These are phyloP conservation scores for Solanum verrucosum DNA, from an alignment of 257 asterid species.

Conservation along the genomic window DNA sequence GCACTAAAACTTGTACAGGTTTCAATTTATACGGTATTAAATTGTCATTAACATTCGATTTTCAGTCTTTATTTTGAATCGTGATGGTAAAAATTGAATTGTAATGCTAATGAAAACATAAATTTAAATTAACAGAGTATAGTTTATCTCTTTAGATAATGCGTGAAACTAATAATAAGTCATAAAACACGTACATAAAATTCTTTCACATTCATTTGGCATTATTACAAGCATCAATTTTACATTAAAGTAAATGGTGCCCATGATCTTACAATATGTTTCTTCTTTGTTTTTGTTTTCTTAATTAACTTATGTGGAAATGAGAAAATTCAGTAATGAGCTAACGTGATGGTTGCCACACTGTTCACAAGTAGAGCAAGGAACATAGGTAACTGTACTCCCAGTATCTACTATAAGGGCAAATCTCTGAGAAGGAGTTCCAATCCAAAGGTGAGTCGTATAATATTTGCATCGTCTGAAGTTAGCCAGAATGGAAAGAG, in stretches of 20 bases:
- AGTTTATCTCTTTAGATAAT: too few species aligned
- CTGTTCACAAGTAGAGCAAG: constrained; percentile 76
- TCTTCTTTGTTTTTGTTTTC: neutral
- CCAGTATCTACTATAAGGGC: constrained; percentile 93
- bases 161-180: neutral
- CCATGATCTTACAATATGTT: neutral
- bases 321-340: neutral
- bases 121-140: neutral
- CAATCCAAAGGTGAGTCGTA: constrained; percentile 85
- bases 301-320: neutral
- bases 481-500: neutral
- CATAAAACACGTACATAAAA: neutral
- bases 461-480: constrained; percentile 47
- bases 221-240: too few species aligned
- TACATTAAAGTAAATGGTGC: neutral
- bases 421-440: constrained; percentile 86
- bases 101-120: neutral
- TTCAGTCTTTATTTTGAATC: neutral
- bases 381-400: constrained; percentile 90
- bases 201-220: neutral
- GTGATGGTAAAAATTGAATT: neutral
- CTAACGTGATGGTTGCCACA: constrained; percentile 88
- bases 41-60: neutral
- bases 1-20: neutral
- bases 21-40: neutral